A percentile compares a stretch with the other conserved stretches of the same genome.
Conservation (phyloP, 2,329 filamentous ascomycete genomes). For the Chalaropsis thielavioides region DNA sequence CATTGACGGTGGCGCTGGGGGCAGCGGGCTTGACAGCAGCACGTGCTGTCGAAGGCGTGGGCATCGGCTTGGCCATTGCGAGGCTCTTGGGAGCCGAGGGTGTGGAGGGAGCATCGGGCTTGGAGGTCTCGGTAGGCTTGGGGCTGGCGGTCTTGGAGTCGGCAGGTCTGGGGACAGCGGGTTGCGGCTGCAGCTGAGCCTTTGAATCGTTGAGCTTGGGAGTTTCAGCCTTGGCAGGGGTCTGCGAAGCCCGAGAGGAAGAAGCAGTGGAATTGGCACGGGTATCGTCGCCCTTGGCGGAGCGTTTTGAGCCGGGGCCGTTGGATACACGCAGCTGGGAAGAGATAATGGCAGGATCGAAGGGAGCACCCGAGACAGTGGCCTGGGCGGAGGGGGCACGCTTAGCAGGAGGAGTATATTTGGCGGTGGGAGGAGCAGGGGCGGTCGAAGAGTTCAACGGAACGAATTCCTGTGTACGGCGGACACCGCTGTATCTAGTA, state of each 20-base stretch:
- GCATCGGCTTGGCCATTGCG: conserved; percentile 15
- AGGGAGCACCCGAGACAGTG: conserved; percentile 59
- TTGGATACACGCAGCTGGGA: conserved; percentile 43
- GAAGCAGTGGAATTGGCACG: conserved; percentile 6
- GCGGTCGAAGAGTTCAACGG: conserved; percentile 42
- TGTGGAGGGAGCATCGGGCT: conserved; percentile 21
- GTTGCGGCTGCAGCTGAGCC: conserved; percentile 11
- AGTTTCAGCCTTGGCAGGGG: conserved; percentile 6
- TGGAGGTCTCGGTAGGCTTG: conserved; percentile 20
- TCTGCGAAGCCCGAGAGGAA: conserved; percentile 9
- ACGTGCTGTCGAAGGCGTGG: conserved; percentile 3
- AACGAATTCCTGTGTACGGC: conserved; percentile 50
- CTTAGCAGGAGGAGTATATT: conserved; percentile 82
- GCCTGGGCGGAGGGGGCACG: conserved; percentile 62
- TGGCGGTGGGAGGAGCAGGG: conserved; percentile 24
- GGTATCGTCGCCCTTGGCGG: conserved; percentile 5
- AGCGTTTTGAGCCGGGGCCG: conserved; percentile 8
- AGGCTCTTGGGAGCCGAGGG: conserved; percentile 5
- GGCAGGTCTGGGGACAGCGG: conserved; percentile 23
- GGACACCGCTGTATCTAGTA: conserved; percentile 75
- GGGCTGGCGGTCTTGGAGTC: conserved; percentile 21
- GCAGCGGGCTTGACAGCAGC: conserved; percentile 23
- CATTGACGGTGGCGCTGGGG: conserved; percentile 44
- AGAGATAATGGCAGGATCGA: conserved; percentile 83
- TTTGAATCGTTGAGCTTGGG: conserved; percentile 9